Conservation (phyloP, 2,329 filamentous ascomycete genomes). For the Venturia aucupariae region DNA sequence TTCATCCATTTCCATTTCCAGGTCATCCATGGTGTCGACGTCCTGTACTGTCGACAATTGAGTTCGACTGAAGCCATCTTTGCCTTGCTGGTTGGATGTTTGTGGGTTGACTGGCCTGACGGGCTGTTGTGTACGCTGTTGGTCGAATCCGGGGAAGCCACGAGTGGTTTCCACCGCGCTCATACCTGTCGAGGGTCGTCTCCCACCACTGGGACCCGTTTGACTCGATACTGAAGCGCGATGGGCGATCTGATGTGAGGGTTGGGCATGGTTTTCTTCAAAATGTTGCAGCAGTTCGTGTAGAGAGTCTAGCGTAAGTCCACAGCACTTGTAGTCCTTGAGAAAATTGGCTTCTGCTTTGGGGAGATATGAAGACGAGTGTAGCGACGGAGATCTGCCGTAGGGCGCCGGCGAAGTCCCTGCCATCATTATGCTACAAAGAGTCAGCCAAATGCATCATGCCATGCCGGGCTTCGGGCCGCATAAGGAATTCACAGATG, state of each 20-base stretch:
- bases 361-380: constrained; percentile 91
- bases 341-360: constrained; percentile 97
- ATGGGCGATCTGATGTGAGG: constrained; percentile 39
- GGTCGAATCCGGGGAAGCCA: constrained; percentile 2
- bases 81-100: constrained; percentile 3
- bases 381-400: constrained; percentile 86
- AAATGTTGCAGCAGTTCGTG: constrained; percentile 96
- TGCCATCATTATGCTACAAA: constrained; percentile 70
- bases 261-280: constrained; percentile 82
- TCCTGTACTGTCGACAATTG: constrained; percentile 41
- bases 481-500: constrained; percentile 13
- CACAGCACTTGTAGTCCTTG: constrained; percentile 94
- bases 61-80: constrained; percentile 24
- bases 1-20: constrained; percentile 43
- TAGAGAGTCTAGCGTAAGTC: constrained; percentile 76
- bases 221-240: constrained; percentile 15
- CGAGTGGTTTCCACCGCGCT: background rate
- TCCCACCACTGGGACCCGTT: background rate
- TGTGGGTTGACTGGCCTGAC: background rate
- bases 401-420: constrained; percentile 89
- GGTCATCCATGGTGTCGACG: constrained; percentile 74
- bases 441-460: background rate
- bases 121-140: constrained; percentile 1
- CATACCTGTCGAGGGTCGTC: constrained; percentile 9
- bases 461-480: background rate